Evolutionary conservation across 352 stramenopile species (phyloP), one percentile per base, ranked within the genome.

Genomic region (Globisporangium camurandrum): DNA sequence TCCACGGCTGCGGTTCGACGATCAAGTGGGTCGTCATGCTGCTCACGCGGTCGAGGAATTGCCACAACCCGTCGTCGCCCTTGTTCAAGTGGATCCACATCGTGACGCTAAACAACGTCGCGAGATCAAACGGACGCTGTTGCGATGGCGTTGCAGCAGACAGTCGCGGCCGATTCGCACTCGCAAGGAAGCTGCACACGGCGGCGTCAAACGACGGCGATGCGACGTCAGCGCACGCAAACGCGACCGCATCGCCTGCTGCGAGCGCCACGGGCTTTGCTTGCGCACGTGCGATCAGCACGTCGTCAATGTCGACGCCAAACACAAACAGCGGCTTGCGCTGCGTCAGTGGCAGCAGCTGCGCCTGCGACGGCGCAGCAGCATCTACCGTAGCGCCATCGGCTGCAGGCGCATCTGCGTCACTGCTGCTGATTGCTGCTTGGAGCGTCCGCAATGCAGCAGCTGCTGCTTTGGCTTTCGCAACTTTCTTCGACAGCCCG

Each of bases 51-150:
- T 86, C 73, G 12, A 93, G 59, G 54, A 89, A 88, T 30, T 66
- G 68, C 66, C 72, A 84, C 8, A 93, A 61, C 1, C 82, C 82
- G 24, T 88, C 76, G 54, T 93, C 82, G 50, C 82, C 79, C 50
- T 93, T 73, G 50, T 93, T 90, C 24, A 93, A 49, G 49, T 93
- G 82, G 51, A 93, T 91, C 82, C 82, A 93, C 82, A 93, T 93
- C 10, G 80, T 90, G 42, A 93, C 72, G 38, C 82, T 91, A 43
- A 91, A 93, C 54, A 75, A 82, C 50, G 79, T 88, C 38, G 91
- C 58, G 2, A 93, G 59, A 49, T 84, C 64, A 47, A 90, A 91
- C 43, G 65, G 71, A n/a, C 59, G 55, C 42, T 70, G 49, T 4
- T 47, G 40, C 40, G 56, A n/a, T n/a, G n/a, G n/a, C n/a, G n/a